Evolutionary conservation across 441 rosid genomes (phyloP), one percentile per base, ranked within the genome.

Genomic region (Populus trichocarpa): DNA sequence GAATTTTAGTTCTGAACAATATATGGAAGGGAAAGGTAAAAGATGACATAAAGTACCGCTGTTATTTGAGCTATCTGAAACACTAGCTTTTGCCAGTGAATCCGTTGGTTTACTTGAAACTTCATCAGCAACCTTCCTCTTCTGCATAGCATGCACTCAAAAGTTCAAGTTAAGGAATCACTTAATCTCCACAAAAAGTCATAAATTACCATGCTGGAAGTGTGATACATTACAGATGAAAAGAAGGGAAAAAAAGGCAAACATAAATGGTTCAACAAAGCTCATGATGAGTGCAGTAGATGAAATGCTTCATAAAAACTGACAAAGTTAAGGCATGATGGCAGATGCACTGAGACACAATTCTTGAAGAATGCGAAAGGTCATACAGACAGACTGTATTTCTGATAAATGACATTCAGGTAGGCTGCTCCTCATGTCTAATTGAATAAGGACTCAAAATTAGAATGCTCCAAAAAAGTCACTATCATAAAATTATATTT

Each of bases 41-140:
- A 26, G 20, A 36, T 16, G 53, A 9, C n/a, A 20, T 4, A 70
- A 33, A 83, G 26, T 69, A 90, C 97, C 95, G 77, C 50, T 74
- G 18, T 71, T 72, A 64, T 73, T 80, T 33, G 81, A 75, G 73
- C 75, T 77, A 25, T 88, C 87, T 10, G 30, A 11, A 53, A 13
- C 42, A 57, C 73, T 72, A 36, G 79, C 87, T 80, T 80, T 76
- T 64, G 88, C 82, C 71, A 91, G 80, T 72, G 83, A 12, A 91
- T 92, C 92, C 3, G 93, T 88, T 38, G 92, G 92, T 68, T 89
- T 83, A 76, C 81, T 79, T n/a, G 83, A 64, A 76, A 38, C 74
- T 79, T 88, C 95, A 64, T 87, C 91, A 18, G 88, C 78, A 66
- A 79, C 70, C 89, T 91, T 93, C 82, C 89, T 85, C 87, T 77